Percentiles rank a stretch among this genome's conserved stretches.
Conservation (phyloP, 495 filamentous ascomycete genomes). For the Usnea hakonensis region DNA sequence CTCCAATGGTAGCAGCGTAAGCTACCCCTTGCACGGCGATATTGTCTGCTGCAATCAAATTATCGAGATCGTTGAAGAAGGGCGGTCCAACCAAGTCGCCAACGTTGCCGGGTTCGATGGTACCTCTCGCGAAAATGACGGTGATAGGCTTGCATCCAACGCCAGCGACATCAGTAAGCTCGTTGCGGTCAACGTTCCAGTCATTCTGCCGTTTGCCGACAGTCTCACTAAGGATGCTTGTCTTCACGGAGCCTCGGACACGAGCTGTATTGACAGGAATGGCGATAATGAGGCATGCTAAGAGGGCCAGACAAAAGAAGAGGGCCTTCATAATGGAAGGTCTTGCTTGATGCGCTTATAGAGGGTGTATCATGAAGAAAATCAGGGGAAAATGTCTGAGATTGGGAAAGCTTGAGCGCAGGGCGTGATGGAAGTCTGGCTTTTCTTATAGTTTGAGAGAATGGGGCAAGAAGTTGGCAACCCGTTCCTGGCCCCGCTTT, state of each 20-base stretch:
- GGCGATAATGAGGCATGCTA: conserved; percentile 19
- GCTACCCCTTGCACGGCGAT: conserved; percentile 51
- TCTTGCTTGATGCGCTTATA: not conserved
- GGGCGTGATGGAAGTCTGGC: not conserved
- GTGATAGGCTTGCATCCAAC: conserved; percentile 32
- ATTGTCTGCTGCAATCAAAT: conserved; percentile 32
- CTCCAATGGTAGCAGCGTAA: conserved; percentile 38
- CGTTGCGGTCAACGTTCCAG: conserved; percentile 27
- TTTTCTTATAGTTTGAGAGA: not conserved
- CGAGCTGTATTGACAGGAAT: conserved; percentile 7
- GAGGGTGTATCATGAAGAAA: not conserved
- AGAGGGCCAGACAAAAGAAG: conserved; percentile 24
- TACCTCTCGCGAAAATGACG: conserved; percentile 37
- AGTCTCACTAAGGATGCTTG: conserved; percentile 3
- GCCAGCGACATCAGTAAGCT: conserved; percentile 20
- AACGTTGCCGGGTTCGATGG: conserved; percentile 42
- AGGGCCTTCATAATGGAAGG: conserved; percentile 27
- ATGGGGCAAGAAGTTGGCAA: not conserved
- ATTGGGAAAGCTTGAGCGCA: not conserved
- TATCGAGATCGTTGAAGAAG: conserved; percentile 42
- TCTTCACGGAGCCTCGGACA: conserved; percentile 12
- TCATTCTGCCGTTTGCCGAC: conserved; percentile 15
- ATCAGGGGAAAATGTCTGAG: not conserved
- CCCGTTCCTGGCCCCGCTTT: not conserved
- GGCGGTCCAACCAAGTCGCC: conserved; percentile 50